Conservation (phyloP, 768 basidiomycete genomes). For the Lentinula detonsa region DNA sequence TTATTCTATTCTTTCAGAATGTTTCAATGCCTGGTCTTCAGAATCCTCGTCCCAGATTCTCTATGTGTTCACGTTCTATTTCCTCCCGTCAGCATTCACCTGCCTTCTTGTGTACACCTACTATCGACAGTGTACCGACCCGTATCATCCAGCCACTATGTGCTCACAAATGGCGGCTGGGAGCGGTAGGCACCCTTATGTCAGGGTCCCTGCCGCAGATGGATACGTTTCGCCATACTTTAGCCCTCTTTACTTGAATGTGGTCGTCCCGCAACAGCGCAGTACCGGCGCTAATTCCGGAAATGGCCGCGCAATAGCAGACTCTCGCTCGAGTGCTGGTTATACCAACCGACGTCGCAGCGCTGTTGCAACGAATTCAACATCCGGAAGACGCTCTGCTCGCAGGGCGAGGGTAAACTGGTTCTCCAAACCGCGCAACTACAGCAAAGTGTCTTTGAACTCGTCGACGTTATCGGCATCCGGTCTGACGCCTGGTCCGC, state of each 20-base stretch:
- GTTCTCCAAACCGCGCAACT: neutral
- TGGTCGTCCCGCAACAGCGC: neutral
- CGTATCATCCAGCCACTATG: constrained; percentile 29
- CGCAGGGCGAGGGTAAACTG: neutral
- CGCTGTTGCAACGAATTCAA: neutral
- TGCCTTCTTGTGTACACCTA: constrained; percentile 32
- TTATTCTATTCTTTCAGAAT: constrained; percentile 20
- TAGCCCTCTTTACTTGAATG: neutral
- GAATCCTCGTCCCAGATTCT: constrained; percentile 31
- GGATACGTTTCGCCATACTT: neutral
- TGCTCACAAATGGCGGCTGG: neutral
- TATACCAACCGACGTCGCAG: neutral
- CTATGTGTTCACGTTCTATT: constrained; percentile 29
- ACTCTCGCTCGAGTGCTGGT: neutral
- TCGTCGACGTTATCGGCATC: neutral
- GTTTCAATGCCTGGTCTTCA: constrained; percentile 30
- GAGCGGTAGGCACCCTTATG: constrained; percentile 1
- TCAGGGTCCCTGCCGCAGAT: neutral
- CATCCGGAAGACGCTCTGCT: neutral
- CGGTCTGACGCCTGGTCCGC: neutral
- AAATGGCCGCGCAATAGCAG: neutral
- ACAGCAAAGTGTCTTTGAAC: neutral
- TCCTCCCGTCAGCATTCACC: constrained; percentile 28
- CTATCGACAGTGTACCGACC: constrained; percentile 33
- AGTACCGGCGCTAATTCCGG: neutral